Base-by-base conservation (phyloP, 106 monocot species). In the Platanthera guangdongensis region DNA sequence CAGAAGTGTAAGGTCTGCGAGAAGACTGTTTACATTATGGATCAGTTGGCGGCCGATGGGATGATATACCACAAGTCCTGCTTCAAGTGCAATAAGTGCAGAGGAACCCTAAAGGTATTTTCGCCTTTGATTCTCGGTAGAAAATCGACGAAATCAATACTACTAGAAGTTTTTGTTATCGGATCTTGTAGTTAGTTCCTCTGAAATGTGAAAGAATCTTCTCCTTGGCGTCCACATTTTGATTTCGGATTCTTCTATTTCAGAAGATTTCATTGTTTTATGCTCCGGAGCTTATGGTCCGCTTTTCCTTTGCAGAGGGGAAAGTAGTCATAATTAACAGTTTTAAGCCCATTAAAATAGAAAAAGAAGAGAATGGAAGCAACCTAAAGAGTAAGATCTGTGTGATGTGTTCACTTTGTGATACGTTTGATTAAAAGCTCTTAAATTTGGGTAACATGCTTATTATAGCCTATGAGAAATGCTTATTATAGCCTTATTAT, bases 1-100 rank as follows among this genome's bases (percentile, higher is more conserved):
- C 63, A 81, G 69, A 81, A 81, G 69, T 81, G 80, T 32, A 81
- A 81, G 75, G 80, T 81, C 48, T 81, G 80, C 69, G 80, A 81
- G 18, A 81, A 81, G 75, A 81, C 80, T 12, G 80, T 81, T 28
- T 81, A 81, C 48, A 19, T 81, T 67, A 81, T 81, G 80, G 80
- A 81, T 75, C 80, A 75, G 75, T 25, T 81, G 69, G 48, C 67
- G 18, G 80, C 80, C 19, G 80, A 81, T 54, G 80, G 80, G 46
- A 52, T 75, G 64, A 55, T 54, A 4, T 81, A 67, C 30, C 80
- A 81, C 69, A 81, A 81, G 75, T 52, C 80, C 22, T 81, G 80
- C 75, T 81, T 81, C 75, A 81, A 75, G 69, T 81, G 80, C 69
- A 75, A 81, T 57, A 75, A 81, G 57, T 81, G 80, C 69, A 81